phyloP scores from a whole-genome alignment of 2,329 filamentous ascomycete genomes.

The Penicillium vulpinum region DNA sequence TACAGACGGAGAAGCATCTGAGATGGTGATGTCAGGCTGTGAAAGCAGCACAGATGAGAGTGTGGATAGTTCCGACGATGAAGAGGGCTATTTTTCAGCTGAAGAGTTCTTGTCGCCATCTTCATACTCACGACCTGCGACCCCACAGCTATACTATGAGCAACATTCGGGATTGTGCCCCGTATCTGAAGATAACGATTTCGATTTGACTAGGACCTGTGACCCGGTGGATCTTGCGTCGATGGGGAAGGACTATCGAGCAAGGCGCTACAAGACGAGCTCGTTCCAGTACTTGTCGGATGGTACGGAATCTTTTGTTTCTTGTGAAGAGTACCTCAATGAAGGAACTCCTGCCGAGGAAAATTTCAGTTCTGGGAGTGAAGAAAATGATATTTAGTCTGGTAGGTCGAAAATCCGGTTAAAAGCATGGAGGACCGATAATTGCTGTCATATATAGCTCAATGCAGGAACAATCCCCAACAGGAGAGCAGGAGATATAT shows the following conservation, averaged over 20 bases:
- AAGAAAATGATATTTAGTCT: background rate
- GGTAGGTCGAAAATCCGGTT: background rate
- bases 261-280: background rate
- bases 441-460: background rate
- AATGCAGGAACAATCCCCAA: background rate
- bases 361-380: background rate
- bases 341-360: background rate
- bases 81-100: background rate
- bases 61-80: background rate
- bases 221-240: constrained; percentile 10
- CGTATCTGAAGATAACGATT: constrained; percentile 1
- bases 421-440: constrained; percentile 1
- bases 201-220: constrained; percentile 14
- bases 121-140: background rate
- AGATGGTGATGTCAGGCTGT: background rate
- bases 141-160: constrained; percentile 1
- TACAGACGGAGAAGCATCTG: background rate
- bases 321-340: background rate
- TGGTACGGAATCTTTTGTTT: background rate
- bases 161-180: background rate
- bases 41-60: background rate
- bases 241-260: constrained; percentile 15
- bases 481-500: background rate
- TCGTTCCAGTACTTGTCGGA: background rate
- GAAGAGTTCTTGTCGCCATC: background rate